These are phyloP conservation scores for Aspergillus calidoustus DNA, from an alignment of 2,329 filamentous ascomycete genomes.

Conservation along the genomic window DNA sequence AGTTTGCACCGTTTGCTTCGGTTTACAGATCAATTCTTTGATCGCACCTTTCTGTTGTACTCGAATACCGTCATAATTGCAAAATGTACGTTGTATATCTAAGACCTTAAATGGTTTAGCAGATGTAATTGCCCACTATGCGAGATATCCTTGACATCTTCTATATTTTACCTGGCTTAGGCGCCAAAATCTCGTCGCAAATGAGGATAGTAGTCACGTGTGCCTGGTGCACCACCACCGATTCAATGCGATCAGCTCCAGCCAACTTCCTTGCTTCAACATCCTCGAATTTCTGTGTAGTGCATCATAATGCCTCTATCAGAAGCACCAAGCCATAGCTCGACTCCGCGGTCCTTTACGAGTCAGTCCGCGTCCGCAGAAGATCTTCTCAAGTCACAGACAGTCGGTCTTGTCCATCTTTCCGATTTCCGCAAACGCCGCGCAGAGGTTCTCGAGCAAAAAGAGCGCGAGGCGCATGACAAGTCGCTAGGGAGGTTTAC, in stretches of 20 bases:
- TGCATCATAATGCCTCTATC: constrained; percentile 30
- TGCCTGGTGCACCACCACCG: neutral
- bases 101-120: neutral
- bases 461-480: constrained; percentile 79
- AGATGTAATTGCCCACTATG: neutral
- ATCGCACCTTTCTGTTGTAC: neutral
- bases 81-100: too few species aligned
- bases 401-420: constrained; percentile 87
- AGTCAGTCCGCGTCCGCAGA: constrained; percentile 76
- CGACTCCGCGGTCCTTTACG: constrained; percentile 65
- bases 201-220: neutral
- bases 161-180: too few species aligned
- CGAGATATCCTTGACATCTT: too few species aligned
- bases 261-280: neutral
- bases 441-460: constrained; percentile 89
- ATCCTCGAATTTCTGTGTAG: neutral
- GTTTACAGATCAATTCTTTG: neutral
- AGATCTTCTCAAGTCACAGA: constrained; percentile 81
- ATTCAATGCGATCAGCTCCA: constrained; percentile 5
- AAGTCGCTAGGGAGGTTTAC: constrained; percentile 54
- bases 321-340: constrained; percentile 45
- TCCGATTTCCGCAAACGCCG: constrained; percentile 96
- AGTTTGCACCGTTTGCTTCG: constrained; percentile 32
- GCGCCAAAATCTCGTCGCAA: too few species aligned
- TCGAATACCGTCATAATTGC: too few species aligned